These are phyloP conservation scores for Salisapilia sapeloensis DNA, from an alignment of 352 stramenopile species.

Conservation along the genomic window DNA sequence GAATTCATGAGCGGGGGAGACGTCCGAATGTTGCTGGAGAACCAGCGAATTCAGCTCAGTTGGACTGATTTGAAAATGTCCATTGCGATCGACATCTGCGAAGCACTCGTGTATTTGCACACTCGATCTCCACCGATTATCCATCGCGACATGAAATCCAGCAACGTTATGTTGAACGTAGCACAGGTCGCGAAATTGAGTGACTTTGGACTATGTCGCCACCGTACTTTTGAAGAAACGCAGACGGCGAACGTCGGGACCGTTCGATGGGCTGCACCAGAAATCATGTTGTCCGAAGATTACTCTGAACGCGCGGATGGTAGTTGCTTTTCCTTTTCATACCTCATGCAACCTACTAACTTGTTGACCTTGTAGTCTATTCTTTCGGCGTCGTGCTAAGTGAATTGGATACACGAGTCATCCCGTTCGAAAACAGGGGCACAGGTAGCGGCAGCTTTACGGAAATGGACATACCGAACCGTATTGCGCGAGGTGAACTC, in stretches of 20 bases:
- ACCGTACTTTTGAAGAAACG: constrained; percentile 5
- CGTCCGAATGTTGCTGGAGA: constrained; percentile 30
- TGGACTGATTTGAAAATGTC: constrained; percentile 2
- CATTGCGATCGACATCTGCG: neutral
- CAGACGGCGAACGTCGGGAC: constrained; percentile 15
- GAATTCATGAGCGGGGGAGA: constrained; percentile 41
- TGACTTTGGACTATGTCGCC: neutral
- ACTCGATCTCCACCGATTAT: neutral
- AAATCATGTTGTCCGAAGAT: constrained; percentile 75
- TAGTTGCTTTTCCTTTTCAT: constrained; percentile 19
- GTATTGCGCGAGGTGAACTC: constrained; percentile 9
- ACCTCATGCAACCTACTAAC: too few relatives aligned
- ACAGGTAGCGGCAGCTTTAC: constrained; percentile 8
- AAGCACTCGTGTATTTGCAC: neutral
- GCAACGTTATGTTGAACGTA: neutral
- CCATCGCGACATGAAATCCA: neutral
- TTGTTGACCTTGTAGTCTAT: too few relatives aligned
- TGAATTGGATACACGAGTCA: constrained; percentile 21
- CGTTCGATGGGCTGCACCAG: constrained; percentile 41
- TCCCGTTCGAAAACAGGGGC: constrained; percentile 14
- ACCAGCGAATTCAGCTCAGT: constrained; percentile 6
- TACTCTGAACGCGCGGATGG: constrained; percentile 29
- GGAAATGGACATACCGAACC: constrained; percentile 16
- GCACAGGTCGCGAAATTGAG: neutral
- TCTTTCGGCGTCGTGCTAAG: constrained; percentile 14